Percentiles rank a stretch among this genome's conserved stretches.
Conservation (phyloP, 2,329 filamentous ascomycete genomes). For the Metarhizium album region DNA sequence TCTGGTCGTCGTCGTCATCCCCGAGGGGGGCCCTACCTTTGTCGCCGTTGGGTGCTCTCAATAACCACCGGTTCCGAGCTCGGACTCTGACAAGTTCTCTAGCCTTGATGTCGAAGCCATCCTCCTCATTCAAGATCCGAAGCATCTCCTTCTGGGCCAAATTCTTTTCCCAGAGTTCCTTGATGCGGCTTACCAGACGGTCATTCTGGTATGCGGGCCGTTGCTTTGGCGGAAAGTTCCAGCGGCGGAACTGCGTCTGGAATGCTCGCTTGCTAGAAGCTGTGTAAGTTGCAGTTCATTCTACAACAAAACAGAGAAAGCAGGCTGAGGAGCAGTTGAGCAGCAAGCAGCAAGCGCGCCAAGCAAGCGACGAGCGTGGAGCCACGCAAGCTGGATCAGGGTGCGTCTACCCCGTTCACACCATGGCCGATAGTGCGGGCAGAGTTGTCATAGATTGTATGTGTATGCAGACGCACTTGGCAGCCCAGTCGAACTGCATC, state of each 20-base stretch:
- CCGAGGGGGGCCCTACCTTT: conserved; percentile 47
- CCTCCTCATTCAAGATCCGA: conserved; percentile 54
- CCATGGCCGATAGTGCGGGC: not conserved
- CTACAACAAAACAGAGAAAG: not conserved
- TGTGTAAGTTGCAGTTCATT: conserved; percentile 9
- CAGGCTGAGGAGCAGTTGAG: not conserved
- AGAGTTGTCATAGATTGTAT: not conserved
- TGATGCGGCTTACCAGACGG: conserved; percentile 55
- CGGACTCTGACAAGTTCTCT: conserved; percentile 61
- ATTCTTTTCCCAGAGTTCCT: conserved; percentile 70
- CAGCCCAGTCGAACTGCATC: too few relatives aligned
- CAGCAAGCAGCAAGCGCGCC: not conserved
- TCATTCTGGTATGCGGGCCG: conserved; percentile 61
- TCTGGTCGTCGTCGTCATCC: conserved; percentile 29
- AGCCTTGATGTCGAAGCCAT: conserved; percentile 61
- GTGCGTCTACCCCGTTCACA: not conserved
- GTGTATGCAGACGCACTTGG: not conserved
- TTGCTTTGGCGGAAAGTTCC: conserved; percentile 69
- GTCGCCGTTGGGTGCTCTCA: conserved; percentile 51
- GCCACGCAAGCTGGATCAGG: not conserved
- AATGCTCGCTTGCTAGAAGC: conserved; percentile 58
- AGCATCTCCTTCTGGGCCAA: conserved; percentile 64
- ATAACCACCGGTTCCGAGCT: conserved; percentile 55
- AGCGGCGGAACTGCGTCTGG: conserved; percentile 65
- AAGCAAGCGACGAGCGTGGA: not conserved